Percentiles rank a stretch among this genome's conserved stretches.
Conservation (phyloP, 352 stramenopile genomes). For the Saprolegnia diclina region DNA sequence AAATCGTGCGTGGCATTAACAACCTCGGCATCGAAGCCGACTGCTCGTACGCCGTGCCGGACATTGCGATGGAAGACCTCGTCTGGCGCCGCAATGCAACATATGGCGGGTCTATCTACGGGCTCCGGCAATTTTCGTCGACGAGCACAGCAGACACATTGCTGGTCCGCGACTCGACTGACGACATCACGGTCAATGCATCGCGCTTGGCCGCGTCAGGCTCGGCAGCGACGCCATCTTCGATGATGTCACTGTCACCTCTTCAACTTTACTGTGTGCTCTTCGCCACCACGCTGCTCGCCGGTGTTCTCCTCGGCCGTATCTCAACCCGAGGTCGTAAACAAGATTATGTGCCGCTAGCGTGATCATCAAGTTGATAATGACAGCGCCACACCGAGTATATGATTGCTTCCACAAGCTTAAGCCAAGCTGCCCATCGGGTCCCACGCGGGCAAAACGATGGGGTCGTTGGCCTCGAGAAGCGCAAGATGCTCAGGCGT, state of each 20-base stretch:
- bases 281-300: no score
- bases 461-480: constrained; percentile 24
- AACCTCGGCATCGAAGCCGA: constrained; percentile 88
- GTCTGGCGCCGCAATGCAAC: constrained; percentile 67
- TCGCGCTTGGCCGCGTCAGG: no score
- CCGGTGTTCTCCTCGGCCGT: no score
- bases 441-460: constrained; percentile 30
- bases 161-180: background rate
- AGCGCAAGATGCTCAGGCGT: constrained; percentile 4
- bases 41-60: constrained; percentile 82
- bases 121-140: constrained; percentile 54
- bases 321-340: no score
- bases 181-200: no score
- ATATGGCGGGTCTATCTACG: constrained; percentile 74
- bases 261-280: no score
- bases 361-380: background rate
- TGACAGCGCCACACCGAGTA: background rate
- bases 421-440: constrained; percentile 7
- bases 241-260: no score
- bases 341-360: no score
- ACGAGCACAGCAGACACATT: background rate
- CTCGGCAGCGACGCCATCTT: no score
- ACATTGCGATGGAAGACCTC: constrained; percentile 70
- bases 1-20: constrained; percentile 82
- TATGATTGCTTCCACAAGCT: background rate